Percentiles rank a stretch among this genome's conserved stretches.
Conservation (phyloP, 495 filamentous ascomycete genomes). For the Penicillium argentinense region DNA sequence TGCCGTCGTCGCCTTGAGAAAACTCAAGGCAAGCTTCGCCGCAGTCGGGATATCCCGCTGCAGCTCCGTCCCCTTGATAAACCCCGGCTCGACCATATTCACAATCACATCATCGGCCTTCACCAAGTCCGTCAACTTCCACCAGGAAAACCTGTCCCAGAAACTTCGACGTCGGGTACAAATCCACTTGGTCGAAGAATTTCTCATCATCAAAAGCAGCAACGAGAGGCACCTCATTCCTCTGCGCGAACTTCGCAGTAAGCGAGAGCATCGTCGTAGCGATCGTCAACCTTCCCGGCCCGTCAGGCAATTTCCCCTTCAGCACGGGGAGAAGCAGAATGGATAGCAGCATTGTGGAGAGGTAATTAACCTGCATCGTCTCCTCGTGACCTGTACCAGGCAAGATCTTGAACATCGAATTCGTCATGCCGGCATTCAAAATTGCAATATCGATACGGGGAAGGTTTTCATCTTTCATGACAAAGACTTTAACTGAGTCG, state of each 20-base stretch:
- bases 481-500: constrained; percentile 44
- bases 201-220: constrained; percentile 42
- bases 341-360: constrained; percentile 48
- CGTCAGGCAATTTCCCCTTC: constrained; percentile 30
- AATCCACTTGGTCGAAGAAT: constrained; percentile 30
- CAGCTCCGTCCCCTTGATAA: constrained; percentile 42
- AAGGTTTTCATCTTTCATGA: constrained; percentile 23
- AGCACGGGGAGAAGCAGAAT: constrained; percentile 51
- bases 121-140: constrained; percentile 42
- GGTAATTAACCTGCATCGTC: constrained; percentile 32
- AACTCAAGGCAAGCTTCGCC: constrained; percentile 7
- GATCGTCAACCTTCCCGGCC: constrained; percentile 41
- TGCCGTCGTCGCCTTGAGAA: constrained; percentile 25
- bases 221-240: constrained; percentile 35
- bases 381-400: constrained; percentile 42
- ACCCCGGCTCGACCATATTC: constrained; percentile 49
- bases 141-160: constrained; percentile 42
- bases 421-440: constrained; percentile 52
- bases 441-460: constrained; percentile 48
- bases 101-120: constrained; percentile 44
- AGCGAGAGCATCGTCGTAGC: constrained; percentile 36
- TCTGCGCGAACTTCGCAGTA: constrained; percentile 32
- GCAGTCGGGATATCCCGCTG: constrained; percentile 24
- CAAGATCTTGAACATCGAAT: constrained; percentile 26
- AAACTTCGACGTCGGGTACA: constrained; percentile 43